Evolutionary conservation across 2,329 filamentous ascomycete genomes (phyloP), one percentile per base, ranked within the genome.

Genomic region (Apiospora saccharicola): DNA sequence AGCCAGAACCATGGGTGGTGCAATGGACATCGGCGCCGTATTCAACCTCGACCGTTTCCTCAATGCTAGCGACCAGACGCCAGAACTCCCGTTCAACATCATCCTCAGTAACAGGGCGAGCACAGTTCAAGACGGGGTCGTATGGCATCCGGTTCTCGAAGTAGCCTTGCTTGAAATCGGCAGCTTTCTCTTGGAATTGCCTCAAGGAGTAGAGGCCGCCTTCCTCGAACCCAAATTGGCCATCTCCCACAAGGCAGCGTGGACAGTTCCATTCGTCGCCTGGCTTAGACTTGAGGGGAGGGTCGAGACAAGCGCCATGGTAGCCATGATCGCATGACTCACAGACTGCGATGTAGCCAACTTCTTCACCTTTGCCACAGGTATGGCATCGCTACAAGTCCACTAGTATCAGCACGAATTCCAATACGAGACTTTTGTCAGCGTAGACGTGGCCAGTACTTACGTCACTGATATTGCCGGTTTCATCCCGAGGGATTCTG

Each of bases 11-110:
- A 79, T 99, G 96, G 0, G 96, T 99, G 0, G 96, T 98, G 70
- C 95, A 98, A 81, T 99, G 96, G 70, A 99, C 98, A 78, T 99
- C 96, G 13, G 96, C 96, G 51, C 96, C 96, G 78, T 99, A 99
- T 80, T 99, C 96, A 2, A 99, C 96, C 81, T 98, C 96, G 1
- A 98, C 95, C 0, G 95, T 97, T 82, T 98, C 96, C 74, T 97
- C 96, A 69, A 98, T 88, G 78, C 95, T 97, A 68, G 96, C 94
- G 0, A 98, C 96, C 12, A 98, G 88, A 77, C 94, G 90, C 96
- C 96, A 99, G 81, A 99, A 99, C 80, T 99, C 96, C 26, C 91
- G 91, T 83, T 99, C 96, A 4, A 99, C 94, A 76, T 98, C 96
- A 74, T 98, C 95, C 80, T 99, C 96, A 0, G 94, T 95, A 43